Base-by-base conservation (phyloP, 345 rosid species). In the Eucalyptus rudis region DNA sequence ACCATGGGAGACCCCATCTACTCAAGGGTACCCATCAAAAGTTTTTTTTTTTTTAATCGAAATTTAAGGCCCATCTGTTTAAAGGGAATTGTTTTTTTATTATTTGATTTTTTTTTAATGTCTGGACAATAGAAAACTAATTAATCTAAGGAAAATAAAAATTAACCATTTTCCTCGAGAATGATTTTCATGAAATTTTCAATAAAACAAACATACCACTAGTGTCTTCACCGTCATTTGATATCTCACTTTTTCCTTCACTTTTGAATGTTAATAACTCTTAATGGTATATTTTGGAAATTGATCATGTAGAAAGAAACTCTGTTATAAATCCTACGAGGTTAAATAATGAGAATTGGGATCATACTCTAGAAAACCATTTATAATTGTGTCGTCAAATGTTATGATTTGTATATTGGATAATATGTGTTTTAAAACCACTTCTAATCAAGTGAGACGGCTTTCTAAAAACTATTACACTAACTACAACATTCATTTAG, bases 321-420 rank as follows among this genome's bases (percentile, higher is more conserved):
- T 64, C n/a, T 7, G 3, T 27, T 31, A 13, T 13, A n/a, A 64
- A 14, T 64, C 2, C 4, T 5, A 0, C 3, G 8, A 3, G 33
- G 68, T 17, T 3, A 27, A 59, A 59, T 36, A 14, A 64, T 7
- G 2, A 64, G 40, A 64, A 64, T 64, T n/a, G 36, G 36, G 36
- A 64, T 64, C 40, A n/a, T n/a, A 14, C 33, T n/a, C 3, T 15
- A 15, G 9, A n/a, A n/a, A 16, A n/a, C 10, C 76, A n/a, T 64
- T n/a, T 5, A 14, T 64, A 7, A 62, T 13, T 6, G 4, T 6
- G 8, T 29, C 2, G 1, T 62, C 71, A 29, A 13, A 13, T 62
- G 71, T 29, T 29, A 29, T 62, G 31, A 62, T 62, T 13, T 29
- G 17, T 27, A 27, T 62, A 62, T 62, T 7, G n/a, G 8, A 29